phyloP scores from a whole-genome alignment of 2,329 filamentous ascomycete genomes.

The Aspergillus pseudoterreus region DNA sequence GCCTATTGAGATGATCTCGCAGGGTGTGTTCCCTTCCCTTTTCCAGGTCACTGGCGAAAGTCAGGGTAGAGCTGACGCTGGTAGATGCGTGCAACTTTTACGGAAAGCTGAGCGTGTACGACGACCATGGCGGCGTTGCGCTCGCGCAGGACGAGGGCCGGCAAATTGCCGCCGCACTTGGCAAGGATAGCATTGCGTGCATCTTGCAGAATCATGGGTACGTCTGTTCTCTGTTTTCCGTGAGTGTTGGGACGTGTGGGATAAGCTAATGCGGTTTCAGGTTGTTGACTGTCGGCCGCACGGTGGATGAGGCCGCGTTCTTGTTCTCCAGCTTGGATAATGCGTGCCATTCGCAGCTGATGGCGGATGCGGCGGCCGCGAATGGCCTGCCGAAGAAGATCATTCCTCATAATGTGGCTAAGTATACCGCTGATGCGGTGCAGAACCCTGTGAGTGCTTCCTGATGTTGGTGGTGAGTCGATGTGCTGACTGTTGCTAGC shows the following conservation, averaged over 20 bases:
- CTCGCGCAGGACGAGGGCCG: slow-evolving; percentile 38
- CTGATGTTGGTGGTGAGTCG: not conserved
- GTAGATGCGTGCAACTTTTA: slow-evolving; percentile 38
- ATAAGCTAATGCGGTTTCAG: slow-evolving; percentile 18
- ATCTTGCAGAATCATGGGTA: slow-evolving; percentile 42
- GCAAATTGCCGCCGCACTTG: slow-evolving; percentile 36
- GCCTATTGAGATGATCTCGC: slow-evolving; percentile 56
- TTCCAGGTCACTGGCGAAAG: not conserved
- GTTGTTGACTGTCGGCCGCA: slow-evolving; percentile 38
- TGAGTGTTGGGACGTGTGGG: slow-evolving; percentile 12
- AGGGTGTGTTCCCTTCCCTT: slow-evolving; percentile 43
- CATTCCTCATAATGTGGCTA: slow-evolving; percentile 30
- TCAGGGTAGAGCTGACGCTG: not conserved
- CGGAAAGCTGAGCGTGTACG: slow-evolving; percentile 36
- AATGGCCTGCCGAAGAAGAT: slow-evolving; percentile 35
- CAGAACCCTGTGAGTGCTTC: slow-evolving; percentile 31
- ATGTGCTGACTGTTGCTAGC: slow-evolving; percentile 22
- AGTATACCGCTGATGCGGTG: slow-evolving; percentile 33
- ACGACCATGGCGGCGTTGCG: slow-evolving; percentile 40
- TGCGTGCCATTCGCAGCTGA: slow-evolving; percentile 39
- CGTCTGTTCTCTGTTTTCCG: slow-evolving; percentile 1
- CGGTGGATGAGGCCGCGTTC: slow-evolving; percentile 40
- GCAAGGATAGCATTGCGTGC: slow-evolving; percentile 38
- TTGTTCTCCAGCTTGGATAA: slow-evolving; percentile 40
- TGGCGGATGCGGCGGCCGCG: slow-evolving; percentile 40